Conservation (phyloP, 2,329 filamentous ascomycete genomes). For the Fusarium vanettenii region DNA sequence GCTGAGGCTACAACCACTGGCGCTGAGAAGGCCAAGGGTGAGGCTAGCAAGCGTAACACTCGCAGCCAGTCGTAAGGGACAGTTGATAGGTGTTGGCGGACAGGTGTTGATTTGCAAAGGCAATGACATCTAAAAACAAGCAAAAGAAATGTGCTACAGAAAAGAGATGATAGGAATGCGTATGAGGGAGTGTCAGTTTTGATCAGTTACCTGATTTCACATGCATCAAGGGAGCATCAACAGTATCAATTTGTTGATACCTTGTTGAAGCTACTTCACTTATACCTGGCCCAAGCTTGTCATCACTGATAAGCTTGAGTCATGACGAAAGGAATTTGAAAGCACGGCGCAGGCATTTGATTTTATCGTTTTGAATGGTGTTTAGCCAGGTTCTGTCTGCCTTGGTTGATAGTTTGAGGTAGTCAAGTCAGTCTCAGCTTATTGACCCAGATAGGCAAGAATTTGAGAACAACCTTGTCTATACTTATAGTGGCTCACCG, state of each 20-base stretch:
- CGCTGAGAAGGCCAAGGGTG: constrained; percentile 80
- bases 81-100: not conserved
- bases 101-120: constrained; percentile 1
- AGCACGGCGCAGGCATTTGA: constrained; percentile 31
- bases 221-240: constrained; percentile 30
- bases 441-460: constrained; percentile 22
- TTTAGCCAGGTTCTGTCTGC: not conserved
- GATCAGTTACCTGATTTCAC: constrained; percentile 28
- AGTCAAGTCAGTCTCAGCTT: not conserved
- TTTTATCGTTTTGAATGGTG: constrained; percentile 14
- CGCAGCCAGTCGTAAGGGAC: constrained; percentile 64
- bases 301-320: not conserved
- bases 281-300: not conserved
- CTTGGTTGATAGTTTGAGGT: not conserved
- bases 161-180: constrained; percentile 18
- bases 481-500: not conserved
- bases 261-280: constrained; percentile 17
- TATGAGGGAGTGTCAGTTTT: constrained; percentile 36
- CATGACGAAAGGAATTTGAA: constrained; percentile 12
- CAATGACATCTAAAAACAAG: constrained; percentile 14
- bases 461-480: not conserved
- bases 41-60: constrained; percentile 71
- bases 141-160: constrained; percentile 3
- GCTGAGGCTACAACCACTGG: constrained; percentile 68
- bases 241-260: constrained; percentile 28